Percentiles rank a stretch among this genome's conserved stretches.
Evolutionary conservation across 352 stramenopile species (phyloP).

Genomic region (Phytophthora fragariaefolia): DNA sequence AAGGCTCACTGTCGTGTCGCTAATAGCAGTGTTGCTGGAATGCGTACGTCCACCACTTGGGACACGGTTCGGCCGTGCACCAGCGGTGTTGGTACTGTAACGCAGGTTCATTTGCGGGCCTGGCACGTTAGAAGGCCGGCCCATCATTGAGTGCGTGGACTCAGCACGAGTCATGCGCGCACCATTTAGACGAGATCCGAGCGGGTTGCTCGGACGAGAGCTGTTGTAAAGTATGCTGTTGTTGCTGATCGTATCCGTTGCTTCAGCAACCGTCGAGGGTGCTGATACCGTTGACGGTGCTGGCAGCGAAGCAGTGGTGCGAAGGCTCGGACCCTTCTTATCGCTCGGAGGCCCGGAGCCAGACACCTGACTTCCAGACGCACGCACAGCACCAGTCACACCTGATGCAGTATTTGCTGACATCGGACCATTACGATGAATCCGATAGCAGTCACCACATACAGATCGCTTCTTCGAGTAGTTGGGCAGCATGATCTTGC

Average conservation of each 20-base stretch:
- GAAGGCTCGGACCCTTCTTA: slow-evolving; percentile 34
- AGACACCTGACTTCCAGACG: slow-evolving; percentile 34
- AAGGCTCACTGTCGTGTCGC: slow-evolving; percentile 65
- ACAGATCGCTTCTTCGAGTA: slow-evolving; percentile 76
- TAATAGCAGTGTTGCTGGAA: slow-evolving; percentile 46
- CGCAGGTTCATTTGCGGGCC: slow-evolving; percentile 58
- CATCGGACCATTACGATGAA: slow-evolving; percentile 64
- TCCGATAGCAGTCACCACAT: slow-evolving; percentile 79
- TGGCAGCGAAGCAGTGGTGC: slow-evolving; percentile 21
- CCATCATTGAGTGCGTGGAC: slow-evolving; percentile 57
- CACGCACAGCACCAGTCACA: slow-evolving; percentile 20
- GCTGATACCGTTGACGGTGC: slow-evolving; percentile 36
- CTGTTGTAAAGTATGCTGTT: slow-evolving; percentile 36
- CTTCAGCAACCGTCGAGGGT: slow-evolving; percentile 33
- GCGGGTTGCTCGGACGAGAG: slow-evolving; percentile 23
- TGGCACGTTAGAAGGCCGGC: slow-evolving; percentile 49
- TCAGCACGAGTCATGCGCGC: slow-evolving; percentile 45
- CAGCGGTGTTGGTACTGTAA: slow-evolving; percentile 51
- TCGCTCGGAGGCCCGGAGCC: slow-evolving; percentile 30
- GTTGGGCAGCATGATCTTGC: slow-evolving; percentile 65
- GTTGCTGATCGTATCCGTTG: slow-evolving; percentile 38
- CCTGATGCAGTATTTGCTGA: slow-evolving; percentile 37
- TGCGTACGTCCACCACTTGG: slow-evolving; percentile 29
- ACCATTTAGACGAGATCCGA: slow-evolving; percentile 28
- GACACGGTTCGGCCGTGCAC: slow-evolving; percentile 33